Evolutionary conservation across 257 asterid genomes (phyloP), one percentile per base, ranked within the genome.

Genomic region (Paraleonurus japonicus): DNA sequence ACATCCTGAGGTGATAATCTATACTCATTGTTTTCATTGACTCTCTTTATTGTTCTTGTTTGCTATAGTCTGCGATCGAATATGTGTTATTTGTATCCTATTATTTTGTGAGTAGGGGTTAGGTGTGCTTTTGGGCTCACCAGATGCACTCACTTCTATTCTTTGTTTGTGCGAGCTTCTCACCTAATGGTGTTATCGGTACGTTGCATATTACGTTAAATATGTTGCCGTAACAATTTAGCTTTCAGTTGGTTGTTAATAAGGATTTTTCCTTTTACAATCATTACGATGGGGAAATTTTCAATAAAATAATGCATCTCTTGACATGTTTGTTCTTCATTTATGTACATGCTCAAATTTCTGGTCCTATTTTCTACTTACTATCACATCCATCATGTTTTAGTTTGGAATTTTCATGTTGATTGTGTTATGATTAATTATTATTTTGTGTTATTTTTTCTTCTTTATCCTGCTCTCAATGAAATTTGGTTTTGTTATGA

Each of bases 1-100:
- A 74, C 90, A 83, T 77, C 95, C 92, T 39, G 96, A 95, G 99
- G 99, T 92, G 77, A 83, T 67, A 22, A 65, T 26, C 61, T 51
- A 19, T 58, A 43, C 48, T 48, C 67, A 20, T 13, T 60, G 23
- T 28, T 28, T 45, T 13, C 15, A 27, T 58, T 58, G 20, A 33
- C 24, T 43, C 48, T 41, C 28, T 74, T 7, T 15, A 27, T 13
- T 27, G 62, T 59, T 48, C 15, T 75, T 63, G 22, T 13, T 17
- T 20, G 55, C 39, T 30, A 5, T 24, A 69, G 10, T 68, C 15
- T 33, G 23, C 8, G 13, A 69, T 54, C 41, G 26, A n/a, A 26
- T 57, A 27, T 26, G 37, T 37, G 20, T 12, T 12, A 57, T 12
- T 2, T 30, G 15, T 16, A 1, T 50, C 41, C 26, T 53, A 13